Evolutionary conservation across 805 yeast species (phyloP).

Genomic region (Lipomyces kockii): DNA sequence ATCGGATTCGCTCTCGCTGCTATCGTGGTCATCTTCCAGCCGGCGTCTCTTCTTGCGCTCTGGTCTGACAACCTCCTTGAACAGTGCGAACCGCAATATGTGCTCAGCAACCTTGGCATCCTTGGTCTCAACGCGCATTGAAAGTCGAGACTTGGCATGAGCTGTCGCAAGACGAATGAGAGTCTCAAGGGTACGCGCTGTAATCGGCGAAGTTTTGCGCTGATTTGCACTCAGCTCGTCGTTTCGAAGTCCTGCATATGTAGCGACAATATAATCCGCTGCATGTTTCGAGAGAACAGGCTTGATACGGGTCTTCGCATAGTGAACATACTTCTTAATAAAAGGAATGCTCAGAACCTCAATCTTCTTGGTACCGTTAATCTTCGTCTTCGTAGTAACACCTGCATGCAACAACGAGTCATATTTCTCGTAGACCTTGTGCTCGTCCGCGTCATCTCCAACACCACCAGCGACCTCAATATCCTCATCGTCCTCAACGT

Average conservation of each 20-base stretch:
- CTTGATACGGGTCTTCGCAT: conserved; percentile 83
- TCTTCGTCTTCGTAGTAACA: conserved; percentile 50
- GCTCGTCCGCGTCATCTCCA: conserved; percentile 47
- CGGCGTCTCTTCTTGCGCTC: conserved; percentile 40
- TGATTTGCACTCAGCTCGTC: conserved; percentile 55
- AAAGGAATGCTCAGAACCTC: conserved; percentile 77
- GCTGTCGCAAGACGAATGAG: conserved; percentile 93
- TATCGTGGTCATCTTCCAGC: conserved; percentile 47
- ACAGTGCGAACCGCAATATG: conserved; percentile 80
- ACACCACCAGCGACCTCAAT: conserved; percentile 55
- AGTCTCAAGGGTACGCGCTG: conserved; percentile 98
- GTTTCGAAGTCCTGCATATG: conserved; percentile 82
- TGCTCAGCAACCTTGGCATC: conserved; percentile 90
- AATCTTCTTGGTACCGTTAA: conserved; percentile 48
- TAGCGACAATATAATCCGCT: conserved; percentile 74
- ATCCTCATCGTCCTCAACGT: conserved; percentile 52
- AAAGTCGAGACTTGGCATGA: conserved; percentile 92
- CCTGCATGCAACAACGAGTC: conserved; percentile 84
- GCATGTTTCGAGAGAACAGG: conserved; percentile 83
- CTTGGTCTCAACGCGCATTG: conserved; percentile 68
- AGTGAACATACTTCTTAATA: conserved; percentile 88
- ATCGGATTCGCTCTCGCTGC: conserved; percentile 31
- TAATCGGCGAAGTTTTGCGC: conserved; percentile 84
- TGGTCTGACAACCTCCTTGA: conserved; percentile 67
- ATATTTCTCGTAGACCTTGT: conserved; percentile 76